Conservation (phyloP, 371 early-diverging fungal genomes). For the Rhizopus sp. region DNA sequence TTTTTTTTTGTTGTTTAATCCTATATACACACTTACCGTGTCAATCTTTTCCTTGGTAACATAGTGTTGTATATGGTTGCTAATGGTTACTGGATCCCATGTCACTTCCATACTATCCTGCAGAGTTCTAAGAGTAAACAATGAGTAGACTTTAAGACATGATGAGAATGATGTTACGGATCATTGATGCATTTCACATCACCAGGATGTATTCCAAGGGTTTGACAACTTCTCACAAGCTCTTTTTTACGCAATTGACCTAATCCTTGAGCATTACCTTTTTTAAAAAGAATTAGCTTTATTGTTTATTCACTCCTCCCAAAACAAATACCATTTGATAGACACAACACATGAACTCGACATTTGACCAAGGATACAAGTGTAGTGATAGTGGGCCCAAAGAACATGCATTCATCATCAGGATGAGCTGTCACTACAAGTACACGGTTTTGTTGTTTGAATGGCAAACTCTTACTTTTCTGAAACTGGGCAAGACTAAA, state of each 20-base stretch:
- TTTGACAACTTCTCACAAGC: constrained; percentile 65
- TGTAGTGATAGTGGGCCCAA: constrained; percentile 81
- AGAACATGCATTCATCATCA: constrained; percentile 99
- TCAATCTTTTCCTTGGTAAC: constrained; percentile 64
- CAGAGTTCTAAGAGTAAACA: constrained; percentile 50
- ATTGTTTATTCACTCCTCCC: not conserved
- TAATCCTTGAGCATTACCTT: constrained; percentile 79
- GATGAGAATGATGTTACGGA: constrained; percentile 48
- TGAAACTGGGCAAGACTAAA: constrained; percentile 21
- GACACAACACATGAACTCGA: constrained; percentile 75
- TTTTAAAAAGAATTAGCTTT: constrained; percentile 1
- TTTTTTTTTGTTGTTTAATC: constrained; percentile 1
- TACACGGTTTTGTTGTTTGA: constrained; percentile 32
- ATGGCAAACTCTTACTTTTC: constrained; percentile 6
- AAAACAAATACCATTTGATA: constrained; percentile 73
- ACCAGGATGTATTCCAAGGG: constrained; percentile 64
- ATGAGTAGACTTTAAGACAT: constrained; percentile 13
- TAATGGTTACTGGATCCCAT: constrained; percentile 72
- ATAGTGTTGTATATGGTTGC: constrained; percentile 57
- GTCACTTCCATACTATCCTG: constrained; percentile 75
- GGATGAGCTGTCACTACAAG: constrained; percentile 96
- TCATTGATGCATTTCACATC: constrained; percentile 70
- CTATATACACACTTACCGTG: constrained; percentile 45
- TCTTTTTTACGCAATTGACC: constrained; percentile 84
- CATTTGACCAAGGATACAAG: constrained; percentile 36